Evolutionary conservation across 2,329 filamentous ascomycete species (phyloP).

Genomic region (Neopestalotiopsis rosae): DNA sequence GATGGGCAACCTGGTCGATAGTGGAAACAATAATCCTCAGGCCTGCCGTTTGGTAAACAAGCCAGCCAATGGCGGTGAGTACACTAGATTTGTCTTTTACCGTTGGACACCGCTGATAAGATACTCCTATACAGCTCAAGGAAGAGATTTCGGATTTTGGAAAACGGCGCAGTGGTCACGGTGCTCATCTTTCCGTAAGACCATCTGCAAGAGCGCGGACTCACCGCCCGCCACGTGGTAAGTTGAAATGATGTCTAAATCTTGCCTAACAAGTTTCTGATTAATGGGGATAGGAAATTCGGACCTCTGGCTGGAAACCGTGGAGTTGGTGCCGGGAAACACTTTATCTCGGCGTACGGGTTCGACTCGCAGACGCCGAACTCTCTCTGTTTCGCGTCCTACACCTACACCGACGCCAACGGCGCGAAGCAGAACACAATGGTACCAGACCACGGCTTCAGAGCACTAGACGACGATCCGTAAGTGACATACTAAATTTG

Average conservation of each 20-base stretch:
- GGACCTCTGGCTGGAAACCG: not conserved
- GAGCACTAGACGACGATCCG: not conserved
- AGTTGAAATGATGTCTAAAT: not conserved
- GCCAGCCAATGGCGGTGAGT: not conserved
- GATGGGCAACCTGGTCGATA: slow-evolving; percentile 2
- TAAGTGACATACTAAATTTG: not conserved
- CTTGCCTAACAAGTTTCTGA: not conserved
- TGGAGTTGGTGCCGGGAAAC: not conserved
- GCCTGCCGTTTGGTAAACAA: not conserved
- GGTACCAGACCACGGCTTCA: not conserved
- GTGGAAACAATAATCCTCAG: not conserved
- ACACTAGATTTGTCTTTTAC: too few species aligned
- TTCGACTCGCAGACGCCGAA: not conserved
- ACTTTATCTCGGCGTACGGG: not conserved
- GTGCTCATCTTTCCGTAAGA: not conserved
- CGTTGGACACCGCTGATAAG: too few species aligned
- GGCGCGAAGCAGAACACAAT: too few species aligned
- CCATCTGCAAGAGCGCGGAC: not conserved
- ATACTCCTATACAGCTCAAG: not conserved
- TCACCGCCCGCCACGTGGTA: not conserved
- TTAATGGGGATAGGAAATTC: not conserved
- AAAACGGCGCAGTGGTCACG: not conserved
- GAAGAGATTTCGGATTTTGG: not conserved
- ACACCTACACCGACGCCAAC: not conserved
- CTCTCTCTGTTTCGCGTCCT: not conserved